Evolutionary conservation across 768 basidiomycete genomes (phyloP), one percentile per base, ranked within the genome.

Genomic region (Russula lepida): DNA sequence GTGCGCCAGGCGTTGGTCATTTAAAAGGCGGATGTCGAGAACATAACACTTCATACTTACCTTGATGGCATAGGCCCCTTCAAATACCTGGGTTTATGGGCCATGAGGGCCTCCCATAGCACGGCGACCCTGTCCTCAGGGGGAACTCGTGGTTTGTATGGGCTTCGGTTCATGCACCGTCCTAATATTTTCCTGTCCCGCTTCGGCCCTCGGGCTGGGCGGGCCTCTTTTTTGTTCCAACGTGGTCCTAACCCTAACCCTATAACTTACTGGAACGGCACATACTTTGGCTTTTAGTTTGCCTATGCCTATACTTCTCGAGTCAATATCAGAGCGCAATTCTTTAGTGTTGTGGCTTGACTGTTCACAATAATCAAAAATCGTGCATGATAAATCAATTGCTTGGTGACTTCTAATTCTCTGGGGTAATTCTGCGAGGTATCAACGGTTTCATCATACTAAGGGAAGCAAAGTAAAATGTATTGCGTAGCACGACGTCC

Each of bases 181-280:
- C 84, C 77, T 67, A 85, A 86, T 86, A 86, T 86, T 86, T 86
- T 79, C 84, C 84, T 74, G 84, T 85, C 81, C 81, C 75, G 75
- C 79, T 78, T 77, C 68, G 78, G 81, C 81, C 83, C 67, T 65
- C 67, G 67, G 67, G 67, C 67, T 68, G 67, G 64, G 67, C 56
- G 62, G 67, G 67, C 71, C 72, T 51, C 71, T 69, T 74, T 72
- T 70, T 69, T 62, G 69, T 30, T 4, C 19, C 33, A 59, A 47
- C 1, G 7, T 0, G 0, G 19, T 66, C 2, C 72, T 75, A 74
- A 76, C 76, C 76, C 74, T 76, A 76, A 76, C 75, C 75, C 54
- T 72, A 47, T 15, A 15, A 15, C 3, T 4, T n/a, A n/a, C n/a
- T n/a, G n/a, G n/a, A n/a, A n/a, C n/a, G n/a, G n/a, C n/a, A n/a